Evolutionary conservation across 192 early-diverging fungal genomes (phyloP), one percentile per base, ranked within the genome.

Genomic region (Neocallimastix lanati): DNA sequence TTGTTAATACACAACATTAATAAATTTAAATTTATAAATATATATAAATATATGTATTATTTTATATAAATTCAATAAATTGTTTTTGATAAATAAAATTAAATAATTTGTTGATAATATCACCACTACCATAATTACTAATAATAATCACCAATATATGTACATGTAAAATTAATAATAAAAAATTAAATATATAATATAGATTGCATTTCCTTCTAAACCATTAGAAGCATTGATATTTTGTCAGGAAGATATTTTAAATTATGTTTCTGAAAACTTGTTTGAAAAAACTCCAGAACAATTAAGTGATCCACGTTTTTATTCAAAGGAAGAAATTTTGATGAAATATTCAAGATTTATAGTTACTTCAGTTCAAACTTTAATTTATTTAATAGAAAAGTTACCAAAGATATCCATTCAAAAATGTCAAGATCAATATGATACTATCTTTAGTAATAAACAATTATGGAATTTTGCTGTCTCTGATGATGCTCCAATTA

Each of bases 201-300:
- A 95, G 91, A 82, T 87, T 18, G 93, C 92, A 16, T 98, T 98
- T 82, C 89, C 95, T 9, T 90, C 90, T 50, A 97, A 97, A 82
- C 87, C 86, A 18, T 80, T 84, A 13, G 91, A 94, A 29, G 94
- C 92, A 2, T 83, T 96, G n/a, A 83, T 86, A 12, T 96, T 93
- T 83, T 94, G 95, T 79, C 83, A 92, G 77, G 82, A 82, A 21
- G 93, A 94, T 67, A 91, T 97, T 27, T 76, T 96, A 12, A 87
- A 86, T 12, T 94, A 88, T 84, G 86, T 92, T 2, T 80, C 83
- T 0, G 93, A 94, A 29, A 89, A 90, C 29, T 82, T 96, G 25
- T 80, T 95, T 11, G 83, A 90, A 29, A 93, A 96, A 81, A 93
- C 94, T 1, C 86, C 91, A 0, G 94, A 96, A 78, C 94, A 92